Evolutionary conservation across 1,284 basidiomycete species (phyloP).

Genomic region (Marasmius fiardii): DNA sequence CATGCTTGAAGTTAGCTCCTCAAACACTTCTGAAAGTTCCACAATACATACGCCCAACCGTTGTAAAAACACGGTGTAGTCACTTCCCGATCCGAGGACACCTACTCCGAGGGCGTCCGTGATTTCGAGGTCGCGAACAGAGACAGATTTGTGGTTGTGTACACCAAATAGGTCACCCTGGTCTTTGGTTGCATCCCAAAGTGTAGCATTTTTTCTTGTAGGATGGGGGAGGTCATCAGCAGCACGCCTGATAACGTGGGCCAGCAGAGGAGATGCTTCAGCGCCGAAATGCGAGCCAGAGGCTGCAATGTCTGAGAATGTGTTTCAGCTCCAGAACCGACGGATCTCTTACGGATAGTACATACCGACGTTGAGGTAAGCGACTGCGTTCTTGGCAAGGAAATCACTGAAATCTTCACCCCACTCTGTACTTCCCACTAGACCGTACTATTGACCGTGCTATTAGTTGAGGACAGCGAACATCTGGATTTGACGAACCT

Average conservation of each 20-base stretch:
- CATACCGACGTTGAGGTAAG: conserved; percentile 74
- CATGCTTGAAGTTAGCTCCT: background rate
- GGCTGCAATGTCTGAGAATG: conserved; percentile 52
- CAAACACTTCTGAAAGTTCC: background rate
- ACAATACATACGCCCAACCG: conserved; percentile 40
- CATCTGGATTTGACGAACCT: conserved; percentile 37
- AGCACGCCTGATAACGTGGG: conserved; percentile 56
- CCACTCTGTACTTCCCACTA: conserved; percentile 80
- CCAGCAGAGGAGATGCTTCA: conserved; percentile 64
- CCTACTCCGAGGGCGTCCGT: conserved; percentile 20
- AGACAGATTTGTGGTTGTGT: background rate
- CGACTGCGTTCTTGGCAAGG: conserved; percentile 65
- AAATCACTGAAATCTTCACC: conserved; percentile 80
- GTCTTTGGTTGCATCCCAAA: conserved; percentile 52
- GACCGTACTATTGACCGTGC: conserved; percentile 51
- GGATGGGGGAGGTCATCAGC: conserved; percentile 62
- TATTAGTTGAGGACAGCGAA: background rate
- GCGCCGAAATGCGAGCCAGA: conserved; percentile 56
- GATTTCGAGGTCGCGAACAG: background rate
- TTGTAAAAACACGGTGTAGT: conserved; percentile 73
- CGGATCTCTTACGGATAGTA: conserved; percentile 1
- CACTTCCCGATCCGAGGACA: conserved; percentile 58
- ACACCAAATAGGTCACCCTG: conserved; percentile 31
- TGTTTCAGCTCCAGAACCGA: conserved; percentile 8
- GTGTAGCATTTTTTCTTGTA: conserved; percentile 25